phyloP scores from a whole-genome alignment of 768 basidiomycete genomes.

The Kwoniella dejecticola region DNA sequence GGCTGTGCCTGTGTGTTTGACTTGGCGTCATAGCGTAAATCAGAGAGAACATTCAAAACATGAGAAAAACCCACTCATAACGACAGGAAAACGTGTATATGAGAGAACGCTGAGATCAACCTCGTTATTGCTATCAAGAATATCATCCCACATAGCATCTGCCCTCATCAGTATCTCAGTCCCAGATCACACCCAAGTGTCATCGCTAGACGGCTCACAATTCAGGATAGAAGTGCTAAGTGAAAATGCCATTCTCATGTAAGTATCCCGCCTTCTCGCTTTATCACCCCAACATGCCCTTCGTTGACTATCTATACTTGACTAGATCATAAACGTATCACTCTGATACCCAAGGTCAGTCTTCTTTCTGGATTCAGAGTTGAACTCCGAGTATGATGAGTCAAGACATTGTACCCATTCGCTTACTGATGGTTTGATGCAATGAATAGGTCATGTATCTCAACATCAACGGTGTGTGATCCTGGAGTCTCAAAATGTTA shows the following conservation, averaged over 20 bases:
- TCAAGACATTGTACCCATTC: too few species aligned
- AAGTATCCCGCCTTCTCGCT: not conserved
- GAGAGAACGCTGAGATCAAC: too few species aligned
- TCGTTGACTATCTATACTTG: not conserved
- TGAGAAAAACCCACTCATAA: not conserved
- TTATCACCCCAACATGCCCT: not conserved
- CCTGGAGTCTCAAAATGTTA: too few species aligned
- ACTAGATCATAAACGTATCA: conserved; percentile 41
- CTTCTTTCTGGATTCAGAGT: not conserved
- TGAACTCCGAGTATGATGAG: not conserved
- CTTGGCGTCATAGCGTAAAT: conserved; percentile 2
- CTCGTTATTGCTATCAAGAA: too few species aligned
- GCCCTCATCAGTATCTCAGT: too few species aligned
- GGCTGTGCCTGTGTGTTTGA: not conserved
- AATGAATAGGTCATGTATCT: conserved; percentile 40
- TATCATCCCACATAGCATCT: too few species aligned
- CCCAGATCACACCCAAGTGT: not conserved
- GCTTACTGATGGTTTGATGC: too few species aligned
- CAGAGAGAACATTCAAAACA: not conserved
- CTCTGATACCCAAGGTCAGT: conserved; percentile 45
- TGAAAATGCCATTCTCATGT: conserved; percentile 24
- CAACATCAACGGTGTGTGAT: conserved; percentile 39
- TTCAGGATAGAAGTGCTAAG: too few species aligned
- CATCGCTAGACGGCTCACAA: too few species aligned
- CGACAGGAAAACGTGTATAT: too few species aligned